Base-by-base conservation (phyloP, 2,329 filamentous ascomycete genomes). In the Beauveria varroae region DNA sequence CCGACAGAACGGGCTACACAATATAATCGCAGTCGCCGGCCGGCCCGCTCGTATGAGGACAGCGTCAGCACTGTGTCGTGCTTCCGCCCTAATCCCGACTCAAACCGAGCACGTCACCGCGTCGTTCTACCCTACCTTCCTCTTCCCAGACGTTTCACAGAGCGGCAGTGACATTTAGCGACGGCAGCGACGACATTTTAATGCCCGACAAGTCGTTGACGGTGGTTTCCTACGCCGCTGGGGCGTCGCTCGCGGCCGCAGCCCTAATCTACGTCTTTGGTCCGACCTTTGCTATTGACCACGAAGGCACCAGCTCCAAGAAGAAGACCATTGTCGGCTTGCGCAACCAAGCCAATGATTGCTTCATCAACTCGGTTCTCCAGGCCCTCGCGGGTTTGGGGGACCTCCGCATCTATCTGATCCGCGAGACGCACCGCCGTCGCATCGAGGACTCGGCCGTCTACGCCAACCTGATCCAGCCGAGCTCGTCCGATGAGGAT, bases 261-360 rank as follows among this genome's bases (percentile, higher is more conserved):
- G 93, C 95, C 37, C 85, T 98, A 62, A 90, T 98, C 73, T 99
- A 98, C 76, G 93, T 98, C 68, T 98, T 99, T 76, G 92, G 89
- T 9, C 95, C 95, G n/a, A 98, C 93, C 57, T 98, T 93, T 75
- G 90, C 96, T 69, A 88, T 98, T 73, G 93, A 99, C 76, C 86
- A 88, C 71, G 89, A 95, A 61, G 83, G 87, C 64, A 84, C 82
- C 60, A 76, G 77, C 50, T 77, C 76, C 47, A 86, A 90, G 67
- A 95, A 92, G 75, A 93, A 91, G 71, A 90, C 90, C 63, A 90
- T 96, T 49, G 92, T 98, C 60, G 95, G 95, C 44, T 81, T 98
- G 61, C 81, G 82, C 58, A 99, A 99, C 74, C 87, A 91, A 9
- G 95, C 93, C 67, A 99, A 99, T 75, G 95, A 95, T 74, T 95